phyloP scores from a whole-genome alignment of 371 early-diverging fungal species.

The Mucor mucedo region DNA sequence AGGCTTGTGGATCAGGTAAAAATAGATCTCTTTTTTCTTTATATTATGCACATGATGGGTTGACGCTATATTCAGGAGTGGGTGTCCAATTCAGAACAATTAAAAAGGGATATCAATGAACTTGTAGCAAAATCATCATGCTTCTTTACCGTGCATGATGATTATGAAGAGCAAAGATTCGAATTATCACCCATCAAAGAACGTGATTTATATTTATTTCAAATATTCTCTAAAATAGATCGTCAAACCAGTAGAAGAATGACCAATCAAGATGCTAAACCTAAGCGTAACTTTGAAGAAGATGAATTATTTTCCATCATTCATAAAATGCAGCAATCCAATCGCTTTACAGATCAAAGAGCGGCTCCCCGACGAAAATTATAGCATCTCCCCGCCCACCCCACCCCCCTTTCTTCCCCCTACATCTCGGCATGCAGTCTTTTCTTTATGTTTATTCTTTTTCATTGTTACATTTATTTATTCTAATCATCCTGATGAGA shows the following conservation, averaged over 20 bases:
- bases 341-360: constrained; percentile 7
- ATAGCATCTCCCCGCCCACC: neutral
- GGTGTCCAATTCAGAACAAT: constrained; percentile 13
- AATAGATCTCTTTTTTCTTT: too few species aligned
- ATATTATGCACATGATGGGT: too few species aligned
- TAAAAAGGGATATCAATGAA: constrained; percentile 7
- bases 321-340: neutral
- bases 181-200: constrained; percentile 14
- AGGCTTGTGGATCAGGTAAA: constrained; percentile 35
- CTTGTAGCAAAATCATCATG: constrained; percentile 15
- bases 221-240: constrained; percentile 12
- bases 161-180: constrained; percentile 7
- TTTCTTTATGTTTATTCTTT: too few species aligned
- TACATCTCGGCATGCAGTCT: too few species aligned
- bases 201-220: constrained; percentile 9
- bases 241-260: constrained; percentile 14
- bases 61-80: constrained; percentile 1
- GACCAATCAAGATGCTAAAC: constrained; percentile 14
- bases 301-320: constrained; percentile 8
- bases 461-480: too few species aligned
- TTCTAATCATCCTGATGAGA: too few species aligned
- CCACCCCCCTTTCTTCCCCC: neutral
- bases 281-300: constrained; percentile 5
- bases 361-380: neutral
- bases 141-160: constrained; percentile 1